Evolutionary conservation across 2,329 filamentous ascomycete genomes (phyloP).

Genomic region (Ceratocystis diversiconidia): DNA sequence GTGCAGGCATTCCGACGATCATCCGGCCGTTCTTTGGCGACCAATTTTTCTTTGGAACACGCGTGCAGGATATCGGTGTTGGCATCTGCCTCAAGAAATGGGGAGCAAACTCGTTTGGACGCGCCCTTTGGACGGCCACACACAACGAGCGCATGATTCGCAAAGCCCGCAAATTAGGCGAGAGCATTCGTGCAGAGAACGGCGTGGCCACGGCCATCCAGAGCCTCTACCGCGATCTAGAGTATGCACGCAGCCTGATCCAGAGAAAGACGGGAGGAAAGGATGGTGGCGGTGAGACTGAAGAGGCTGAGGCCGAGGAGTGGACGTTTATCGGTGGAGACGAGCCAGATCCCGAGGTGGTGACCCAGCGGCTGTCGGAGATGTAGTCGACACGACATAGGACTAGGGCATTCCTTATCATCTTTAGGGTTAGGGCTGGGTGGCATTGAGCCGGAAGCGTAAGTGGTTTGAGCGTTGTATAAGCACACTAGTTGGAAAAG

Average conservation of each 20-base stretch:
- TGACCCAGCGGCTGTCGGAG: conserved; percentile 28
- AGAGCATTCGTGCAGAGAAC: conserved; percentile 80
- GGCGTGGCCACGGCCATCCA: conserved; percentile 86
- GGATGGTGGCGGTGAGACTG: conserved; percentile 35
- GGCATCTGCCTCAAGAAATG: conserved; percentile 80
- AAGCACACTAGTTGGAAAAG: background rate
- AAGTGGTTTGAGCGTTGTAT: background rate
- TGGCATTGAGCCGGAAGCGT: background rate
- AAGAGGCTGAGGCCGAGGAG: conserved; percentile 59
- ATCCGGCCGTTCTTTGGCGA: conserved; percentile 96
- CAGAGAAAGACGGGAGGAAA: conserved; percentile 38
- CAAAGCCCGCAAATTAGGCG: conserved; percentile 68
- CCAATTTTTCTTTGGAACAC: conserved; percentile 85
- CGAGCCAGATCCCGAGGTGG: conserved; percentile 32
- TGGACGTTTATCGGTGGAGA: conserved; percentile 75
- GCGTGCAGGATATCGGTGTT: conserved; percentile 86
- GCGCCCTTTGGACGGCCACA: conserved; percentile 81
- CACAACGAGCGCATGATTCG: conserved; percentile 82
- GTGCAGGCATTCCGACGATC: conserved; percentile 84
- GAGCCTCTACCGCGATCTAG: conserved; percentile 83
- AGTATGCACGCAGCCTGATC: conserved; percentile 77
- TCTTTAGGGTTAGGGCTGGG: background rate
- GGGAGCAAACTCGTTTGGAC: conserved; percentile 71
- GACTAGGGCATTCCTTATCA: too few relatives aligned
- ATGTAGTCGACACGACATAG: conserved; percentile 5